Conservation (phyloP, 306 rosid species). For the Erythrophleum fordii region DNA sequence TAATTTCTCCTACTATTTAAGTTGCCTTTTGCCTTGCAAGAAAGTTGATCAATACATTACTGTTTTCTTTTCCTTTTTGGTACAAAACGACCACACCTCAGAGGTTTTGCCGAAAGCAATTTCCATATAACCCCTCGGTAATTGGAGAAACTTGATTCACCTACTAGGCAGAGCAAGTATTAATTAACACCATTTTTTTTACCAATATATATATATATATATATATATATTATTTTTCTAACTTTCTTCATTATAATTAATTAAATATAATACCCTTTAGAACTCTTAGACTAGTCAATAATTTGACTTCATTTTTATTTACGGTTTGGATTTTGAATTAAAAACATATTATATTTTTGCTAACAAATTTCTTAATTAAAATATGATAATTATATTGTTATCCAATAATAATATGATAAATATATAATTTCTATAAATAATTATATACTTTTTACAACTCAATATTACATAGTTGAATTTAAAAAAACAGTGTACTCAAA, state of each 20-base stretch:
- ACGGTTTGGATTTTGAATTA: too few species aligned
- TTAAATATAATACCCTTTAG: neutral
- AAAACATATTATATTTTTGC: too few species aligned
- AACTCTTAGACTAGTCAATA: neutral
- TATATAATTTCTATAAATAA: too few species aligned
- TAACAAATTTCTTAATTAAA: too few species aligned
- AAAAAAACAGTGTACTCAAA: too few species aligned
- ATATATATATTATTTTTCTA: too few species aligned
- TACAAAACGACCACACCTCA: neutral
- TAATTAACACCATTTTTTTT: neutral
- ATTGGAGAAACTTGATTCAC: neutral
- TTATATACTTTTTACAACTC: too few species aligned
- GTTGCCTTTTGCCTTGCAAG: slow-evolving; percentile 16
- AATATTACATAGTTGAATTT: too few species aligned
- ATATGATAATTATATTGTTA: too few species aligned
- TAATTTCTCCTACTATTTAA: neutral
- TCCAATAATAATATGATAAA: too few species aligned
- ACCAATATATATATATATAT: too few species aligned
- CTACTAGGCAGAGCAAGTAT: neutral
- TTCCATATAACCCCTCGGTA: neutral
- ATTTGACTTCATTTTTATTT: neutral
- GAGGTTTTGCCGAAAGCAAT: neutral
- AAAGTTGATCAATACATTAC: slow-evolving; percentile 29
- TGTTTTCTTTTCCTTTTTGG: slow-evolving; percentile 4
- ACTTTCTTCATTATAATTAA: too few species aligned